phyloP scores from a whole-genome alignment of 768 basidiomycete species.

The Russula virescens region DNA sequence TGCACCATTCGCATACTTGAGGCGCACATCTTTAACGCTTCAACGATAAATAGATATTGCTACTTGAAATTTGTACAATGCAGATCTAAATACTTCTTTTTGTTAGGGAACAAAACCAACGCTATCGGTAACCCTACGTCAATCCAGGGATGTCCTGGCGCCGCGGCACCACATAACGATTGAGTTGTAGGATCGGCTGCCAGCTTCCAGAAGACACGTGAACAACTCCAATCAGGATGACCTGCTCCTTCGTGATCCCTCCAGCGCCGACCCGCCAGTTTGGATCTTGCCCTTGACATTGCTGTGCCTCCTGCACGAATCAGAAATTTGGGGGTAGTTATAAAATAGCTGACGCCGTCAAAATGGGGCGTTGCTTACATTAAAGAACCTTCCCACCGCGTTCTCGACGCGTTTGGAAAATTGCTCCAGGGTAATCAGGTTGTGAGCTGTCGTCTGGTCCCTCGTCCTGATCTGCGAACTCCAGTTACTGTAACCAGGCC shows the following conservation, averaged over 20 bases:
- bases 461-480: conserved; percentile 6
- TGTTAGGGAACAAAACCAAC: no score
- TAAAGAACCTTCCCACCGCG: conserved; percentile 2
- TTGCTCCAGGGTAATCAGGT: background rate
- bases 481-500: conserved; percentile 8
- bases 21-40: no score
- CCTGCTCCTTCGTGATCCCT: background rate
- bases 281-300: background rate
- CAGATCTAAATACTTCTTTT: no score
- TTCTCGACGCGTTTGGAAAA: conserved; percentile 8
- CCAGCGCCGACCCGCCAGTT: conserved; percentile 6
- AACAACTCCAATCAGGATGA: conserved; percentile 2
- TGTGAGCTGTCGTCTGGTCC: conserved; percentile 8
- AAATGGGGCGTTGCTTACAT: background rate
- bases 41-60: no score
- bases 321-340: no score
- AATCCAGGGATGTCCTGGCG: background rate
- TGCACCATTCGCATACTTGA: no score
- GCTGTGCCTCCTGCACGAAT: background rate
- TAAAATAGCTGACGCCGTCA: no score
- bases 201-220: conserved; percentile 18
- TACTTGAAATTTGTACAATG: no score
- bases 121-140: background rate
- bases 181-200: conserved; percentile 18
- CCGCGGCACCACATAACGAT: background rate